phyloP scores from a whole-genome alignment of 257 asterid species.

The Craterostigma plantagineum region DNA sequence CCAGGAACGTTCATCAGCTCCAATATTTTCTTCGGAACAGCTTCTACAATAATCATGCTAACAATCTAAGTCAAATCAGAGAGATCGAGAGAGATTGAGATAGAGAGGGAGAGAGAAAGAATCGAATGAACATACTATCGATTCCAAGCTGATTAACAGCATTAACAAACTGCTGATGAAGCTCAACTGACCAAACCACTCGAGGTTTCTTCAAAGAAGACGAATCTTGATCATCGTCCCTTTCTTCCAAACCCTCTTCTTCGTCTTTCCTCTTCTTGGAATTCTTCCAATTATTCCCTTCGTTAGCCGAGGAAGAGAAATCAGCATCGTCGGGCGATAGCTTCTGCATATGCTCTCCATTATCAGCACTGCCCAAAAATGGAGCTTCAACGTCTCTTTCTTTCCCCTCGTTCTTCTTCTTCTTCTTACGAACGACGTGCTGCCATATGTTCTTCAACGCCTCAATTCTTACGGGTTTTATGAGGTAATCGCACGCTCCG shows the following conservation, averaged over 20 bases:
- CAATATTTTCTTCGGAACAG: conserved; percentile 84
- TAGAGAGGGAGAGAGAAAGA: neutral
- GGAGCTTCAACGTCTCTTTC: conserved; percentile 56
- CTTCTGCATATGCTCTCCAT: conserved; percentile 43
- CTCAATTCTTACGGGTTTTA: conserved; percentile 85
- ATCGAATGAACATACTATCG: conserved; percentile 49
- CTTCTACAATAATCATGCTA: conserved; percentile 44
- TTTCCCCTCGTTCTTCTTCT: conserved; percentile 46
- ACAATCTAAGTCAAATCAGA: neutral
- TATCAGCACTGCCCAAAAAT: conserved; percentile 49
- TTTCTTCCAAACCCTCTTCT: conserved; percentile 69
- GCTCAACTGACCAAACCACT: conserved; percentile 96
- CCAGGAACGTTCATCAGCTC: conserved; percentile 94
- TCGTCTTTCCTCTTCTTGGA: conserved; percentile 70
- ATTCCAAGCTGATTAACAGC: conserved; percentile 91
- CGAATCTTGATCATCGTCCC: conserved; percentile 31
- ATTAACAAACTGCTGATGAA: conserved; percentile 86
- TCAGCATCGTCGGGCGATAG: conserved; percentile 25
- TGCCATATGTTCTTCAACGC: conserved; percentile 97
- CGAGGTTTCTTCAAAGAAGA: conserved; percentile 71
- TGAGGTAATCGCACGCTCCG: conserved; percentile 92
- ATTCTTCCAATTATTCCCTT: conserved; percentile 55
- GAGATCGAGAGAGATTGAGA: too few species aligned
- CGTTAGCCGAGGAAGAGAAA: conserved; percentile 54
- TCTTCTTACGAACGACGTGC: conserved; percentile 59